A percentile compares a stretch with the other conserved stretches of the same genome.
Evolutionary conservation across 2,329 filamentous ascomycete genomes (phyloP).

Genomic region (Cladophialophora psammophila): DNA sequence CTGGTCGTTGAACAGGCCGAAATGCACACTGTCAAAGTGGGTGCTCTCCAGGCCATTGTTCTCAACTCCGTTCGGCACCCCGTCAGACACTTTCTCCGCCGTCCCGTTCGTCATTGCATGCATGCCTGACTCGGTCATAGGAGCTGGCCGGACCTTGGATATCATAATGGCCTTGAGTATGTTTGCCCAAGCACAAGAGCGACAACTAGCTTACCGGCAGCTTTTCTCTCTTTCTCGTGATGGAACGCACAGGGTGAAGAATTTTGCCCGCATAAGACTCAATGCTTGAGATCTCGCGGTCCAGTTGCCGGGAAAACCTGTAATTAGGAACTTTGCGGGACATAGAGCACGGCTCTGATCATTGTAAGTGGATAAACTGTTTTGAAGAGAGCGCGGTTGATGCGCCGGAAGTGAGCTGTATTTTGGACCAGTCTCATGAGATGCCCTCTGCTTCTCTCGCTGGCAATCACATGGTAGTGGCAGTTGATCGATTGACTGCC

Average conservation of each 20-base stretch:
- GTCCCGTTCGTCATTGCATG: constrained; percentile 3
- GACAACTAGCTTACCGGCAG: neutral
- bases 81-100: neutral
- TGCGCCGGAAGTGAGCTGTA: neutral
- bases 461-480: neutral
- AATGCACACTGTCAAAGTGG: neutral
- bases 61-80: constrained; percentile 5
- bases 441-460: neutral
- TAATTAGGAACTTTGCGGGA: constrained; percentile 16
- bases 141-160: neutral
- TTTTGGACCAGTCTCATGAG: neutral
- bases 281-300: constrained; percentile 17
- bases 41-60: neutral
- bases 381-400: constrained; percentile 1
- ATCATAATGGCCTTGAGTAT: constrained; percentile 1
- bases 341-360: constrained; percentile 8
- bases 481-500: neutral
- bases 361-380: constrained; percentile 1
- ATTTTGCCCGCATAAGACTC: constrained; percentile 12
- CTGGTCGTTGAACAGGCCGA: neutral
- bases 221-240: constrained; percentile 7
- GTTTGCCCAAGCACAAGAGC: neutral
- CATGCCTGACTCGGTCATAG: constrained; percentile 7
- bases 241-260: constrained; percentile 4
- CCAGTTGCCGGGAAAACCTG: constrained; percentile 3